Evolutionary conservation across 1,284 basidiomycete genomes (phyloP).

Genomic region (Boletus smithii): DNA sequence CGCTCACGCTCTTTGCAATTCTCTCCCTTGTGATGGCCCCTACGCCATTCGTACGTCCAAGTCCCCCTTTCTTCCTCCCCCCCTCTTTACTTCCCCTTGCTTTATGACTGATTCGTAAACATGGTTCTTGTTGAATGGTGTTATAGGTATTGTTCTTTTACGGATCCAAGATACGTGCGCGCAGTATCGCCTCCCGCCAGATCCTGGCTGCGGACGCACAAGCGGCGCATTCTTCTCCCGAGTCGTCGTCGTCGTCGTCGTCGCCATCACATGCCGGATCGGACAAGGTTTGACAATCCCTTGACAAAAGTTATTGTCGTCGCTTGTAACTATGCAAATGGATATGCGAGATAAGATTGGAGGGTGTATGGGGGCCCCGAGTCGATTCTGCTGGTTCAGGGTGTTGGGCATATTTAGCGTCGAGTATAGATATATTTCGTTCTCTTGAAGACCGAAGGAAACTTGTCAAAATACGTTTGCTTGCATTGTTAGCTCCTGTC

Average conservation of each 20-base stretch:
- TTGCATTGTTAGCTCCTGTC: no score
- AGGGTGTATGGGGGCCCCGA: background rate
- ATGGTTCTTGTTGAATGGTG: background rate
- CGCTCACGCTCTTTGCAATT: slow-evolving; percentile 60
- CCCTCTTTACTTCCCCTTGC: no score
- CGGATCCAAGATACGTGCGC: slow-evolving; percentile 45
- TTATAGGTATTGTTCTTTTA: slow-evolving; percentile 21
- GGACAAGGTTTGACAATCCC: no score
- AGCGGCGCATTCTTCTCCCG: background rate
- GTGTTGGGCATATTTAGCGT: background rate
- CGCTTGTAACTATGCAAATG: no score
- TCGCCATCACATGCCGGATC: background rate
- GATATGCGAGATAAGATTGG: no score
- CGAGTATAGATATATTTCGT: background rate
- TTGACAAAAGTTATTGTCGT: no score
- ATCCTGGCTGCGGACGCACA: slow-evolving; percentile 36
- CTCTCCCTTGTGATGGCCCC: slow-evolving; percentile 59
- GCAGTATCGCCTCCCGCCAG: slow-evolving; percentile 55
- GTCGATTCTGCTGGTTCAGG: slow-evolving; percentile 9
- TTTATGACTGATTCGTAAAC: slow-evolving; percentile 3
- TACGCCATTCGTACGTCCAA: slow-evolving; percentile 56
- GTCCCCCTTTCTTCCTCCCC: no score
- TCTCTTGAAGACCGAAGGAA: background rate
- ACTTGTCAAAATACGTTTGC: no score
- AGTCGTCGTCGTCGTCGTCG: no score